Base-by-base conservation (phyloP, 2,329 filamentous ascomycete species). In the Sarocladium brachiariae region DNA sequence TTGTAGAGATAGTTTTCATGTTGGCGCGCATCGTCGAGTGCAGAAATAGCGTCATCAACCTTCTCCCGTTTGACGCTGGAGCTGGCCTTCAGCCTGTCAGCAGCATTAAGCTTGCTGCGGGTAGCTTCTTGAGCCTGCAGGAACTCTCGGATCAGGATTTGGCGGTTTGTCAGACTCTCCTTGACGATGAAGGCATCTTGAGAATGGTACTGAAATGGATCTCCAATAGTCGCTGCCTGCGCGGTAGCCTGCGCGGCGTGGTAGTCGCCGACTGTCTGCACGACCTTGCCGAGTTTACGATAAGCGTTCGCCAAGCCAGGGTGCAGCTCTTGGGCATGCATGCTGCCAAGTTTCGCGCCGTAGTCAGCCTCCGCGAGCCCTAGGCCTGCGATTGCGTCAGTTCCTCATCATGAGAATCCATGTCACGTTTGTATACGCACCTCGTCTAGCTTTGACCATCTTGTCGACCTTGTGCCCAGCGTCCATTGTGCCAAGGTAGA, bases 151-250 rank as follows among this genome's bases (percentile, higher is more conserved):
- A 96, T 86, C 18, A 99, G 79, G 55, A 99, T 96, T 70, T 99
- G 93, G 11, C 93, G 87, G 71, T 99, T 99, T 3, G 93, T 99
- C 55, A 99, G 78, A 10, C 91, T 96, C 65, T 99, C 93, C 69
- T 99, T 99, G 58, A 97, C 93, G 59, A 97, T 95, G 64, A 96
- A 95, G 39, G 93, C 89, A 67, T 99, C 93, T 52, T 89, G 85
- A 39, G 90, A 96, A 70, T 97, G 90, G 64, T 97, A 96, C 61
- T 91, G 87, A 55, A 99, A 83, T 10, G 93, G 89, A 60, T 99
- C 93, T 41, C 89, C 90, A 48, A 99, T 78, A 1, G 92, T 96
- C 8, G 92, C 95, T 8, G 93, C 93, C 72, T 99, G 92, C 14
- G 90, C 91, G 2, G 93, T 99, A 35, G 91, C 93, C 71, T 99